These are phyloP conservation scores for Heterococcus sp. DNA, from an alignment of 108 stramenopile genomes.

Conservation along the genomic window DNA sequence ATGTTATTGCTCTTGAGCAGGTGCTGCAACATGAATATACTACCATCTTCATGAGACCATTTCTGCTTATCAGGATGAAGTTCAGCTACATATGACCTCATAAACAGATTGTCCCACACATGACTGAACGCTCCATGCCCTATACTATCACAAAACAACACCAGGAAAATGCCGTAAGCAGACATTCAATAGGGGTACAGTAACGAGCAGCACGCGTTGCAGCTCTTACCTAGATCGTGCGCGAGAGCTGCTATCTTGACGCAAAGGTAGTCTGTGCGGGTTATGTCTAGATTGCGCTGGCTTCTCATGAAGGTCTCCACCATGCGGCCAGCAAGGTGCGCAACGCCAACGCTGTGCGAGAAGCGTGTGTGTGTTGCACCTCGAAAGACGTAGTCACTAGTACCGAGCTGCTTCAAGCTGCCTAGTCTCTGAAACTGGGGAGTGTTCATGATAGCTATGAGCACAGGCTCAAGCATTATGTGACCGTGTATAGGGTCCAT, in stretches of 20 bases:
- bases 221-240: conserved; percentile 84
- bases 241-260: conserved; percentile 84
- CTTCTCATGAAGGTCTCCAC: conserved; percentile 47
- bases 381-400: conserved; percentile 61
- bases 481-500: too few relatives aligned
- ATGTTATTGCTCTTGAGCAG: conserved; percentile 41
- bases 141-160: too few relatives aligned
- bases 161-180: too few relatives aligned
- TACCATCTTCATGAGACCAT: conserved; percentile 44
- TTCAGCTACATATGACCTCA: too few relatives aligned
- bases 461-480: conserved; percentile 66
- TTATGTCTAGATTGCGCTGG: conserved; percentile 57
- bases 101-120: conserved; percentile 65
- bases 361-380: conserved; percentile 78
- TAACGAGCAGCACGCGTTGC: too few relatives aligned
- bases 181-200: too few relatives aligned
- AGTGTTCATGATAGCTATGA: conserved; percentile 68
- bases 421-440: conserved; percentile 78
- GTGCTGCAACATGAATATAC: conserved; percentile 63
- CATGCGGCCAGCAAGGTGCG: conserved; percentile 71
- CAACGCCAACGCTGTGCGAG: conserved; percentile 80
- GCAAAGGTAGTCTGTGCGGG: conserved; percentile 76
- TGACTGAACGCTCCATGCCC: conserved; percentile 79
- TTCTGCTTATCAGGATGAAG: too few relatives aligned
- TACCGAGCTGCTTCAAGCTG: conserved; percentile 75